phyloP scores from a whole-genome alignment of 2,329 filamentous ascomycete genomes.

The Colletotrichum brevisporum region DNA sequence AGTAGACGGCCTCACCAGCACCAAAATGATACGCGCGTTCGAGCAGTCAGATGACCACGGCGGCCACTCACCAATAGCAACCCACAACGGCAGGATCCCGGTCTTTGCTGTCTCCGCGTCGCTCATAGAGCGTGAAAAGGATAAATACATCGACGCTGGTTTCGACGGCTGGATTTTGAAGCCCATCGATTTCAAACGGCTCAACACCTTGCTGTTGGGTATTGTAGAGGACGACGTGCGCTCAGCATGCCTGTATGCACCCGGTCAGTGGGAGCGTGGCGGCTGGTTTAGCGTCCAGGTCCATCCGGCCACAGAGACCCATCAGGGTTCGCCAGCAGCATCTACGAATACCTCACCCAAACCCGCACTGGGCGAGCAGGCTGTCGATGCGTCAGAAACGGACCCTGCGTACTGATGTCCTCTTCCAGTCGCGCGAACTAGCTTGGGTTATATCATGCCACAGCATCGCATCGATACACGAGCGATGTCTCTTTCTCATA shows the following conservation, averaged over 20 bases:
- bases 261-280: constrained; percentile 85
- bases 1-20: constrained; percentile 85
- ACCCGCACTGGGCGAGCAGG: not conserved
- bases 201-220: constrained; percentile 78
- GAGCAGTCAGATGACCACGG: constrained; percentile 68
- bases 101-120: constrained; percentile 92
- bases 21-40: constrained; percentile 84
- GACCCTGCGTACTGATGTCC: no score
- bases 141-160: constrained; percentile 80
- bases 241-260: constrained; percentile 74
- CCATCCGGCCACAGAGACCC: constrained; percentile 9
- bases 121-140: constrained; percentile 77
- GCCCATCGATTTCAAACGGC: constrained; percentile 84
- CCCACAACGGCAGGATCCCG: constrained; percentile 76
- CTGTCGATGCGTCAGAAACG: no score
- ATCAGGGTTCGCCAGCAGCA: not conserved
- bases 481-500: no score
- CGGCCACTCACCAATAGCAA: constrained; percentile 71
- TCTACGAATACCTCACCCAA: not conserved
- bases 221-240: constrained; percentile 74
- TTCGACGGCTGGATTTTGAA: constrained; percentile 95
- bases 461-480: no score
- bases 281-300: constrained; percentile 77
- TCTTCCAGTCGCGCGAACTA: no score
- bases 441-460: no score